A percentile compares a stretch with the other conserved stretches of the same genome.
phyloP scores from a whole-genome alignment of 2,329 filamentous ascomycete genomes.

The Biscogniauxia marginata region DNA sequence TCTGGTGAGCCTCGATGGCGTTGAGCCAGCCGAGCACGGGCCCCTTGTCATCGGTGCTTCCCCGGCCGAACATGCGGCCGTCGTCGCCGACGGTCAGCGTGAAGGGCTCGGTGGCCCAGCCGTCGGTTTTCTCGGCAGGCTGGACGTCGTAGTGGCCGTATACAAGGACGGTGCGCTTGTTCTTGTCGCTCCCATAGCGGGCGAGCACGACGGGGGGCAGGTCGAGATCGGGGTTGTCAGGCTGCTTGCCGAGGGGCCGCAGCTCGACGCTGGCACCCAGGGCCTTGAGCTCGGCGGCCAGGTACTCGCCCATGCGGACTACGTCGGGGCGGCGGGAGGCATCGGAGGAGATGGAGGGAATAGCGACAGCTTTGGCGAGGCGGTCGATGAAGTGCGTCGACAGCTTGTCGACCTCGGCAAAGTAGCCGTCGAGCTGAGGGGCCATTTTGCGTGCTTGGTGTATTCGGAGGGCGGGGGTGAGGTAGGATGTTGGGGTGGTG shows the following conservation, averaged over 20 bases:
- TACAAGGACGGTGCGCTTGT: constrained; percentile 91
- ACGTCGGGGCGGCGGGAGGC: constrained; percentile 88
- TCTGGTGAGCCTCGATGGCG: constrained; percentile 95
- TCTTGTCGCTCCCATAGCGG: constrained; percentile 87
- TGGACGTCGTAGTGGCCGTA: constrained; percentile 99
- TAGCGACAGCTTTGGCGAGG: constrained; percentile 87
- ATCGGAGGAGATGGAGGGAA: constrained; percentile 91
- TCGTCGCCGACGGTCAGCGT: constrained; percentile 83
- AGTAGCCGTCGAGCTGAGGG: constrained; percentile 86
- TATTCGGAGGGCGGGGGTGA: constrained; percentile 50
- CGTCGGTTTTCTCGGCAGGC: constrained; percentile 87
- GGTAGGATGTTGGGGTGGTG: constrained; percentile 41
- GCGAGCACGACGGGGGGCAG: constrained; percentile 91
- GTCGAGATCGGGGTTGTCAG: constrained; percentile 83
- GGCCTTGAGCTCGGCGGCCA: constrained; percentile 76
- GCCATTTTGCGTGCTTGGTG: constrained; percentile 78
- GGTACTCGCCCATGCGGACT: constrained; percentile 92
- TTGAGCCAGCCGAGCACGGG: constrained; percentile 97
- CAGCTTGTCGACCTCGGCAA: constrained; percentile 83
- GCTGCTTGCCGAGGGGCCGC: constrained; percentile 85
- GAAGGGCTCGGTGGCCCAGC: constrained; percentile 95
- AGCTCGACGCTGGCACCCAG: constrained; percentile 88
- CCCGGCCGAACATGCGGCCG: constrained; percentile 93
- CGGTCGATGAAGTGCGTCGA: constrained; percentile 84
- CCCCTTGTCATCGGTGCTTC: constrained; percentile 96